Evolutionary conservation across 441 rosid species (phyloP).

Genomic region (Metrosideros polymorpha): DNA sequence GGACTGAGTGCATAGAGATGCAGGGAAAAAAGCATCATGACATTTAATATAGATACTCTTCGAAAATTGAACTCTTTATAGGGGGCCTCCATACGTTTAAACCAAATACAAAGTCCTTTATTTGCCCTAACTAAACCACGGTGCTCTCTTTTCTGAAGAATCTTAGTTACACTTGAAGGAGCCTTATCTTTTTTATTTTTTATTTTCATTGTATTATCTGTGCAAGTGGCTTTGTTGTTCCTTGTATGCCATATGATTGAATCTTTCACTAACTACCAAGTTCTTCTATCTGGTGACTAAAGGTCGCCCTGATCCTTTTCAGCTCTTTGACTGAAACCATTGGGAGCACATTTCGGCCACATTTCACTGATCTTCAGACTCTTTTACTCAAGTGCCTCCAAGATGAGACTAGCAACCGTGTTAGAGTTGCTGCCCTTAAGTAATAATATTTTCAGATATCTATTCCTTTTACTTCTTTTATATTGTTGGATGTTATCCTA

Average conservation of each 20-base stretch:
- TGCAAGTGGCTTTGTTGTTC: not conserved
- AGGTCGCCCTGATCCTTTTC: slow-evolving; percentile 97
- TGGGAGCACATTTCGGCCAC: slow-evolving; percentile 82
- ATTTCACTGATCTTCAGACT: slow-evolving; percentile 83
- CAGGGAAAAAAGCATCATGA: not conserved
- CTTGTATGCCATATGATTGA: not conserved
- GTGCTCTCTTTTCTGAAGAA: not conserved
- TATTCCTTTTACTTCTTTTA: not conserved
- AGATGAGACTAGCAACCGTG: slow-evolving; percentile 90
- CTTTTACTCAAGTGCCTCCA: slow-evolving; percentile 90
- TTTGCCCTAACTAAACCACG: not conserved
- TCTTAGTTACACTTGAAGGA: not conserved
- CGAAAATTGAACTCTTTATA: not conserved
- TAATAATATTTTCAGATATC: slow-evolving; percentile 12
- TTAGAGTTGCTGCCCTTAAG: slow-evolving; percentile 98
- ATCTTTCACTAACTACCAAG: not conserved
- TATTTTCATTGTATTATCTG: not conserved
- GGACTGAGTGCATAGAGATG: not conserved
- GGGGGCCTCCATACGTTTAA: not conserved
- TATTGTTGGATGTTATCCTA: slow-evolving; percentile 1
- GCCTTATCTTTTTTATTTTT: not conserved
- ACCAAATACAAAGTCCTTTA: not conserved
- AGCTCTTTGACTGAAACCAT: slow-evolving; percentile 98
- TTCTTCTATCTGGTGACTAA: slow-evolving; percentile 14
- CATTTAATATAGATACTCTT: not conserved